Evolutionary conservation across 495 filamentous ascomycete species (phyloP).

Genomic region (Xylaria curta): DNA sequence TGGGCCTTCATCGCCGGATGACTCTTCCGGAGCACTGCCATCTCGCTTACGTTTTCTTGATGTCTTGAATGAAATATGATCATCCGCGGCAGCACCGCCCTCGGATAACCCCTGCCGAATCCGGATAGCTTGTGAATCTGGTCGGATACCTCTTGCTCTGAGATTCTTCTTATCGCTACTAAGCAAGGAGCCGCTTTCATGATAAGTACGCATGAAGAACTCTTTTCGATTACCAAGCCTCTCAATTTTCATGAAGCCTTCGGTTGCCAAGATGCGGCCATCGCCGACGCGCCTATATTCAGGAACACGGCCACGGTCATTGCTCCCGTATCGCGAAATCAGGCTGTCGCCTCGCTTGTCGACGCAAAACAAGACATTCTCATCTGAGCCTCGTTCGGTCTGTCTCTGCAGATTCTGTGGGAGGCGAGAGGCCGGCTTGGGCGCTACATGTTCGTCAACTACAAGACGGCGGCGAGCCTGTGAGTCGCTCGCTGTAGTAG

Average conservation of each 20-base stretch:
- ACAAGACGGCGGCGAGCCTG: slow-evolving; percentile 28
- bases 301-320: slow-evolving; percentile 49
- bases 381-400: slow-evolving; percentile 28
- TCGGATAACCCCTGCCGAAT: slow-evolving; percentile 29
- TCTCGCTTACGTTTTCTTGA: slow-evolving; percentile 51
- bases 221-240: slow-evolving; percentile 43
- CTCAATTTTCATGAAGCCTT: slow-evolving; percentile 46
- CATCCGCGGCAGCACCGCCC: slow-evolving; percentile 36
- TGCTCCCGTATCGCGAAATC: slow-evolving; percentile 50
- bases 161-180: slow-evolving; percentile 48
- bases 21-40: slow-evolving; percentile 29
- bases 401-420: slow-evolving; percentile 40
- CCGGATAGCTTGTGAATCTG: slow-evolving; percentile 40
- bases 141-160: slow-evolving; percentile 34
- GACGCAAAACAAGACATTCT: slow-evolving; percentile 27
- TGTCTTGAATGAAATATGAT: slow-evolving; percentile 45
- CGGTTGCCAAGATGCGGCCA: slow-evolving; percentile 48
- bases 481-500: not conserved
- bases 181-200: slow-evolving; percentile 41
- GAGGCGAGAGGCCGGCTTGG: slow-evolving; percentile 35
- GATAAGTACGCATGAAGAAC: slow-evolving; percentile 41
- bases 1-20: slow-evolving; percentile 55
- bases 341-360: slow-evolving; percentile 55
- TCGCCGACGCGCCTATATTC: slow-evolving; percentile 48
- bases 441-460: slow-evolving; percentile 29